Base-by-base conservation (phyloP, 148 eudicot species). In the Selenicereus undatus region DNA sequence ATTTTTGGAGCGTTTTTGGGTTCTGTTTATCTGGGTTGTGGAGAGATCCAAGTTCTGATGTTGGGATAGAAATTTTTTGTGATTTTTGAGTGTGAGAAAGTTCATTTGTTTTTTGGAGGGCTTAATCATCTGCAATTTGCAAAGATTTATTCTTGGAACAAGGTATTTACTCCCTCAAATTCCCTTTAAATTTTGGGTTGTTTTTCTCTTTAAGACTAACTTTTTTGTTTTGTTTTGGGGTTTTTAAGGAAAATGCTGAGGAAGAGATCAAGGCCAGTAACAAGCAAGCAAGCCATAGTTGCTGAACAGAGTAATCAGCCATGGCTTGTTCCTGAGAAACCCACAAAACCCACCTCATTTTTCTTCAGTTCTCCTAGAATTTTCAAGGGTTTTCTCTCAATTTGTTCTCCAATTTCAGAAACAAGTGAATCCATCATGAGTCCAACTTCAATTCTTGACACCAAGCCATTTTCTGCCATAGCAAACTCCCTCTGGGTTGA, bases 371-470 rank as follows among this genome's bases (percentile, higher is more conserved):
- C 91, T 64, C 90, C 95, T 17, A 92, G 85, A 65, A 79, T 88
- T 81, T 82, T 89, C 84, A 87, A 83, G 83, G 83, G 85, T 43
- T 84, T 93, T 58, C 87, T 84, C 72, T 4, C 78, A 21, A 85
- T 85, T 42, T 79, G 27, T 22, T 64, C 35, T 66, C 18, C 35
- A 26, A 16, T 66, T 26, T 65, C 78, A 30, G 86, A 86, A 29
- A 60, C 76, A 64, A 66, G 32, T 73, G 90, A 87, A 56, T 75
- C 79, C 56, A 78, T 74, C 7, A 85, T 85, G 83, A 95, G 90
- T 56, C 97, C 98, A 75, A 89, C 90, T 77, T 95, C 96, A 60
- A 86, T 91, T 79, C 93, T 93, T 72, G 97, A 90, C 29, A 64
- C 48, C 56, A 85, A 86, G 66, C 80, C 85, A 42, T 85, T 85